These are phyloP conservation scores for Lecanosticta acicola DNA, from an alignment of 2,329 filamentous ascomycete genomes.

Conservation along the genomic window DNA sequence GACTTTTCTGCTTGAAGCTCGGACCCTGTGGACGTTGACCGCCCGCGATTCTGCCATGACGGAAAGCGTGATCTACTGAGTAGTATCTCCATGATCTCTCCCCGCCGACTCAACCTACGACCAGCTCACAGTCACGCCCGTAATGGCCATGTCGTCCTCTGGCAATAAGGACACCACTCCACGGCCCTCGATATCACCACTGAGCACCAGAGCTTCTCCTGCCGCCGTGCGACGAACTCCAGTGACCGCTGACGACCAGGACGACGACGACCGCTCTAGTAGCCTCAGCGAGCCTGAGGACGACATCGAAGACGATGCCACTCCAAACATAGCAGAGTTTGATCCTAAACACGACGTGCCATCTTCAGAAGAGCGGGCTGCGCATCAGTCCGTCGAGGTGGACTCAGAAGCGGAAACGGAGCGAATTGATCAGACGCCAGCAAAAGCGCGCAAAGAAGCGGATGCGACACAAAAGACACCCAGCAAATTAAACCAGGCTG, in stretches of 20 bases:
- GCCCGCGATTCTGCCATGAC: no score
- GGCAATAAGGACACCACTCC: slow-evolving; percentile 6
- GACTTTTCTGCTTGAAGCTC: no score
- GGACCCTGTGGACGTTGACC: no score
- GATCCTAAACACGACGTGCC: slow-evolving; percentile 3
- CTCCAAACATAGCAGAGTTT: not conserved
- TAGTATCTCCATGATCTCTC: no score
- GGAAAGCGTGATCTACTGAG: no score
- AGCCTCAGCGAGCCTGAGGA: slow-evolving; percentile 82
- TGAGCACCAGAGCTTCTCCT: slow-evolving; percentile 31
- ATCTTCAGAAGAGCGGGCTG: slow-evolving; percentile 11
- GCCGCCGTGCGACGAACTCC: slow-evolving; percentile 18
- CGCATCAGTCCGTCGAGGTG: slow-evolving; percentile 39
- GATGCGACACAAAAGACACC: slow-evolving; percentile 61
- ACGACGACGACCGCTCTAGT: slow-evolving; percentile 60
- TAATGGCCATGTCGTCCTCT: not conserved
- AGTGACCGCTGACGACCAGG: slow-evolving; percentile 10
- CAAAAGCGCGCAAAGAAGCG: slow-evolving; percentile 25
- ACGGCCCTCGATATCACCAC: slow-evolving; percentile 31
- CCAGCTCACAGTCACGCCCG: no score
- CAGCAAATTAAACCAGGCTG: slow-evolving; percentile 66
- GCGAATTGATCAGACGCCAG: slow-evolving; percentile 67
- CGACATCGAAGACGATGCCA: slow-evolving; percentile 53
- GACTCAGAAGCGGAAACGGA: slow-evolving; percentile 91
- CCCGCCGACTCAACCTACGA: no score